phyloP scores from a whole-genome alignment of 331 rosid species.

The Arachis monticola region DNA sequence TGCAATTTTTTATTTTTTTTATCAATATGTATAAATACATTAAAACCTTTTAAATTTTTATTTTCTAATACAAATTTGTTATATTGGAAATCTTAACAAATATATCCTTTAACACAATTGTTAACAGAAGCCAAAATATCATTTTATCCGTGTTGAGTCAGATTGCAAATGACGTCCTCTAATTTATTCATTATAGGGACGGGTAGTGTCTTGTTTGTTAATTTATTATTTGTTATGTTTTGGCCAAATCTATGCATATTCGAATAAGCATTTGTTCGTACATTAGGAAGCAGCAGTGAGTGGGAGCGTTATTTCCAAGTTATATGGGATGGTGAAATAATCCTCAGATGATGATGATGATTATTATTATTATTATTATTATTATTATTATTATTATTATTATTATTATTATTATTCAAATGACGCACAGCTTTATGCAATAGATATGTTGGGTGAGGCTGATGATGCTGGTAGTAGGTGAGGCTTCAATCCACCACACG shows the following conservation, averaged over 20 bases:
- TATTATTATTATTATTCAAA: constrained; percentile 36
- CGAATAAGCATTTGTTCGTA: constrained; percentile 55
- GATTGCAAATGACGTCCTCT: constrained; percentile 35
- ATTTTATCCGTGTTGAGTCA: constrained; percentile 4
- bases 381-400: background rate
- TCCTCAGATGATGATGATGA: constrained; percentile 17
- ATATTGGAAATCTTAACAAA: too few relatives aligned
- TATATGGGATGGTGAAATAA: constrained; percentile 48
- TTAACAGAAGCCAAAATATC: too few relatives aligned
- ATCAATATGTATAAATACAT: too few relatives aligned
- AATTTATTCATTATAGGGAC: constrained; percentile 34
- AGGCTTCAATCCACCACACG: constrained; percentile 35
- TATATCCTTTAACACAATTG: too few relatives aligned
- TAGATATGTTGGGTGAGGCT: constrained; percentile 44
- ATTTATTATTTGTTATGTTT: constrained; percentile 38
- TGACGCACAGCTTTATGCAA: constrained; percentile 35
- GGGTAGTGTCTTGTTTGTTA: constrained; percentile 40
- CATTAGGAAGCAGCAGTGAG: constrained; percentile 61
- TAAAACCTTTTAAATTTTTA: too few relatives aligned
- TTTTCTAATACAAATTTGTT: too few relatives aligned
- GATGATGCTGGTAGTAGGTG: constrained; percentile 47
- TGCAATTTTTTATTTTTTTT: too few relatives aligned
- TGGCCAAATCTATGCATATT: constrained; percentile 41
- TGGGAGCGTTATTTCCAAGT: constrained; percentile 72
- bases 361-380: too few relatives aligned